Percentiles rank a stretch among this genome's conserved stretches.
Evolutionary conservation across 2,329 filamentous ascomycete species (phyloP).

Genomic region (Polytolypa hystricis): DNA sequence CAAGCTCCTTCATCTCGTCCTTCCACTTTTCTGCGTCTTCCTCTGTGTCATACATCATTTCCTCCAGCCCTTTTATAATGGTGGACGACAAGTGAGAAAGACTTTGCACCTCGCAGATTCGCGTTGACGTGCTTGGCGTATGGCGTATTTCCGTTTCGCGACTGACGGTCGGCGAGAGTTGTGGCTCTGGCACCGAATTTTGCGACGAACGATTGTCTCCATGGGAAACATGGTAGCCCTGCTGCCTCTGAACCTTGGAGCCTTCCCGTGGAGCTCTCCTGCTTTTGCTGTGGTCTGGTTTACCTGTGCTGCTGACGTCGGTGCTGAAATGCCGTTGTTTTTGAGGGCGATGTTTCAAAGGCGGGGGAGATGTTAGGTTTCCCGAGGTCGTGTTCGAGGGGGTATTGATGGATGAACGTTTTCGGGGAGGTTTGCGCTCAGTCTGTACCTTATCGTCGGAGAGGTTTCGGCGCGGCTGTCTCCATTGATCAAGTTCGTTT

Average conservation of each 20-base stretch:
- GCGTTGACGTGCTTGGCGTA: background rate
- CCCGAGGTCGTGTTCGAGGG: slow-evolving; percentile 17
- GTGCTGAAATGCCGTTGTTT: slow-evolving; percentile 25
- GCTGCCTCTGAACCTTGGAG: slow-evolving; percentile 23
- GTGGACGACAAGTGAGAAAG: slow-evolving; percentile 24
- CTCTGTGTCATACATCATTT: slow-evolving; percentile 25
- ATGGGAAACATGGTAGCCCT: slow-evolving; percentile 11
- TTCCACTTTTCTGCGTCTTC: slow-evolving; percentile 29
- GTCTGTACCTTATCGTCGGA: slow-evolving; percentile 23
- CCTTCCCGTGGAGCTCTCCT: slow-evolving; percentile 30
- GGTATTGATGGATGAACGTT: slow-evolving; percentile 23
- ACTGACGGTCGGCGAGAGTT: background rate
- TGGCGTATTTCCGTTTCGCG: background rate
- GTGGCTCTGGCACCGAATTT: slow-evolving; percentile 1
- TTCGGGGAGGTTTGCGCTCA: slow-evolving; percentile 22
- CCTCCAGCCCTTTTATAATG: slow-evolving; percentile 27
- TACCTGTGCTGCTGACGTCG: slow-evolving; percentile 13
- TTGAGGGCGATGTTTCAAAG: slow-evolving; percentile 29
- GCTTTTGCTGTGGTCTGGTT: slow-evolving; percentile 19
- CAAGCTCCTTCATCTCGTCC: slow-evolving; percentile 27
- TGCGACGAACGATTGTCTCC: slow-evolving; percentile 4
- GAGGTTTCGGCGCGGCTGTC: slow-evolving; percentile 21
- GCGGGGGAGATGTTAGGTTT: slow-evolving; percentile 27
- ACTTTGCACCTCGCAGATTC: slow-evolving; percentile 3
- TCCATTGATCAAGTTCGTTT: slow-evolving; percentile 27